Percentiles rank a stretch among this genome's conserved stretches.
Conservation (phyloP, 768 basidiomycete genomes). For the Lyophyllum atratum region DNA sequence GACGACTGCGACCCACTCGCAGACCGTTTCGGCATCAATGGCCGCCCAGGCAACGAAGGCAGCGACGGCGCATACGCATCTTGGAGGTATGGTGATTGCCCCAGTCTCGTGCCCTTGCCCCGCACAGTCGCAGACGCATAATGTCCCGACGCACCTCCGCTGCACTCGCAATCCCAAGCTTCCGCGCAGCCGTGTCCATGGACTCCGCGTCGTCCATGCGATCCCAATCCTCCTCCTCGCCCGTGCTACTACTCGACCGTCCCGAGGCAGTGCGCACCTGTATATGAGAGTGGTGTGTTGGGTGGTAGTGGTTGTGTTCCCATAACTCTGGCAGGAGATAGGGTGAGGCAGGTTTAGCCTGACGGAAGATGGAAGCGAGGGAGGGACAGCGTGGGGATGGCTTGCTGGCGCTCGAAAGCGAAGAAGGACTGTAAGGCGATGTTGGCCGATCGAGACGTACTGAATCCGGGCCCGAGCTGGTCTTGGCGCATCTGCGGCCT, state of each 20-base stretch:
- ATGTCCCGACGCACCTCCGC: slow-evolving; percentile 7
- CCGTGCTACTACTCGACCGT: slow-evolving; percentile 29
- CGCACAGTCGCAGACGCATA: slow-evolving; percentile 33
- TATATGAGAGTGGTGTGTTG: background rate
- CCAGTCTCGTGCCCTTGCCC: slow-evolving; percentile 27
- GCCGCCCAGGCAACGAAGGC: slow-evolving; percentile 26
- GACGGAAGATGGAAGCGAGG: slow-evolving; percentile 77
- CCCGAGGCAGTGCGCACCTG: slow-evolving; percentile 13
- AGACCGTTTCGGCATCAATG: slow-evolving; percentile 44
- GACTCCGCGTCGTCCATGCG: slow-evolving; percentile 71
- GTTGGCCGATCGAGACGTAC: slow-evolving; percentile 37
- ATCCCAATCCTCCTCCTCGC: slow-evolving; percentile 79
- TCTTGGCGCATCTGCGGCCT: slow-evolving; percentile 48
- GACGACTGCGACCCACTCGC: slow-evolving; percentile 52
- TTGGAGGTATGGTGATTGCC: slow-evolving; percentile 46
- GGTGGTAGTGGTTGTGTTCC: slow-evolving; percentile 6
- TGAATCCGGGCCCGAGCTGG: slow-evolving; percentile 58
- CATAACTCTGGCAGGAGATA: slow-evolving; percentile 14
- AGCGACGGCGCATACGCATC: slow-evolving; percentile 27
- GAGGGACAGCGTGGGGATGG: slow-evolving; percentile 79
- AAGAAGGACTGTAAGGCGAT: slow-evolving; percentile 49
- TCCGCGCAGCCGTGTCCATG: slow-evolving; percentile 45
- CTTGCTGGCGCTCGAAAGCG: slow-evolving; percentile 37
- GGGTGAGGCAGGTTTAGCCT: slow-evolving; percentile 35
- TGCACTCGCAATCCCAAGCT: too few species aligned